Evolutionary conservation across 768 basidiomycete genomes (phyloP).

Genomic region (Leccinum boreale): DNA sequence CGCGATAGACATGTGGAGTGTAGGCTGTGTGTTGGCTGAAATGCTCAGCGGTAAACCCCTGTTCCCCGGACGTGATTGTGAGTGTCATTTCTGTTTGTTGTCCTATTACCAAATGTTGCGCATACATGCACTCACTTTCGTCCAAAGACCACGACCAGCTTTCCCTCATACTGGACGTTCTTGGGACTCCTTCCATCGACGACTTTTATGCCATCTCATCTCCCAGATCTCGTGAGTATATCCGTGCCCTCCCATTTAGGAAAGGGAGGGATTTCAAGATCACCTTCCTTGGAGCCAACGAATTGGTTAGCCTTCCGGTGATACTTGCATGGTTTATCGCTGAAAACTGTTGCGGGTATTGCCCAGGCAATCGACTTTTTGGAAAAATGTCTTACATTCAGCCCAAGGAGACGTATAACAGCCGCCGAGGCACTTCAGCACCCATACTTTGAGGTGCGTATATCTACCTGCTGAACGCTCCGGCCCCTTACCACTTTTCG

Average conservation of each 20-base stretch:
- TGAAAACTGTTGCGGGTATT: neutral
- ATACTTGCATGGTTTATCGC: neutral
- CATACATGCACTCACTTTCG: neutral
- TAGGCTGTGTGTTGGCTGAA: slow-evolving; percentile 85
- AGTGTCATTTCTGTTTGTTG: slow-evolving; percentile 4
- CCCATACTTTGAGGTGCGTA: slow-evolving; percentile 76
- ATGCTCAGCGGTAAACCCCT: slow-evolving; percentile 90
- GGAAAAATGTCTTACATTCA: slow-evolving; percentile 80
- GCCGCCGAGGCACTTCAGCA: slow-evolving; percentile 86
- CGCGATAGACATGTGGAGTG: slow-evolving; percentile 85
- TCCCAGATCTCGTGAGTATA: slow-evolving; percentile 75
- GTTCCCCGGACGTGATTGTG: slow-evolving; percentile 94
- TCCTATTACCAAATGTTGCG: neutral
- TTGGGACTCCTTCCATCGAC: slow-evolving; percentile 87
- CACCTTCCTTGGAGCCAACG: slow-evolving; percentile 76
- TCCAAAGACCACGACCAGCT: slow-evolving; percentile 86
- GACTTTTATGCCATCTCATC: slow-evolving; percentile 94
- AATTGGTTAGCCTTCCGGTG: slow-evolving; percentile 38
- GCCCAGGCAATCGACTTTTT: slow-evolving; percentile 71
- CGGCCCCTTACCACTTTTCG: neutral
- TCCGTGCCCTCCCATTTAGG: slow-evolving; percentile 84
- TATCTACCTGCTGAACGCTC: neutral
- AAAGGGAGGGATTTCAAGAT: slow-evolving; percentile 68
- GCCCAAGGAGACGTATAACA: slow-evolving; percentile 83
- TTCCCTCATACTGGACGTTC: slow-evolving; percentile 88